phyloP scores from a whole-genome alignment of 495 filamentous ascomycete species.

The Neurospora tetrasperma region DNA sequence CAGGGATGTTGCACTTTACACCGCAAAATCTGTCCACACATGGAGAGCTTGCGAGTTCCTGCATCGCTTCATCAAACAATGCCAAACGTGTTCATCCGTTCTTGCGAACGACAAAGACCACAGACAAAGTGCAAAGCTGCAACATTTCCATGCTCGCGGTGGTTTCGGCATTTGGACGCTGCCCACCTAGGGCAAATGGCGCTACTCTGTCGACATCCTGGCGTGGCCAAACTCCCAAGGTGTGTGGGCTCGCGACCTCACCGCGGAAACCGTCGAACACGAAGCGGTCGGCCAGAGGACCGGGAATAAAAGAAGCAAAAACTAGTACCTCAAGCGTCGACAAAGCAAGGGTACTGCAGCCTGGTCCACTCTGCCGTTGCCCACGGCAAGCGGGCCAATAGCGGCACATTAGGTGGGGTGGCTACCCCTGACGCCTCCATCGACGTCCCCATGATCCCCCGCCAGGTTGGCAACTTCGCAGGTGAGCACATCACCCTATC shows the following conservation, averaged over 20 bases:
- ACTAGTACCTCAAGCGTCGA: neutral
- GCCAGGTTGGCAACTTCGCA: conserved; percentile 4
- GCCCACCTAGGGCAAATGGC: neutral
- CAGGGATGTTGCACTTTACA: neutral
- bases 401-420: conserved; percentile 11
- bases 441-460: conserved; percentile 2
- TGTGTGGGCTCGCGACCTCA: neutral
- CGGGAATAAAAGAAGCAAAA: conserved; percentile 11
- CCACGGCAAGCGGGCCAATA: conserved; percentile 11
- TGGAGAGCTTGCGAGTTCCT: neutral
- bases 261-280: conserved; percentile 4
- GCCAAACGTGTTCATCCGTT: neutral
- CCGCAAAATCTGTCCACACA: neutral
- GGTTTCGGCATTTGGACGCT: neutral
- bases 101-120: neutral
- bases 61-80: neutral
- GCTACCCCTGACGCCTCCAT: conserved; percentile 12
- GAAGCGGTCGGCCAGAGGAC: neutral
- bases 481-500: conserved; percentile 1
- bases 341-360: conserved; percentile 7
- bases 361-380: conserved; percentile 4
- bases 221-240: conserved; percentile 2
- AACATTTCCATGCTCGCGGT: neutral
- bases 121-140: neutral
- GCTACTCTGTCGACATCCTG: neutral